A percentile compares a stretch with the other conserved stretches of the same genome.
Conservation (phyloP, 2,329 filamentous ascomycete genomes). For the Colletotrichum agaves region DNA sequence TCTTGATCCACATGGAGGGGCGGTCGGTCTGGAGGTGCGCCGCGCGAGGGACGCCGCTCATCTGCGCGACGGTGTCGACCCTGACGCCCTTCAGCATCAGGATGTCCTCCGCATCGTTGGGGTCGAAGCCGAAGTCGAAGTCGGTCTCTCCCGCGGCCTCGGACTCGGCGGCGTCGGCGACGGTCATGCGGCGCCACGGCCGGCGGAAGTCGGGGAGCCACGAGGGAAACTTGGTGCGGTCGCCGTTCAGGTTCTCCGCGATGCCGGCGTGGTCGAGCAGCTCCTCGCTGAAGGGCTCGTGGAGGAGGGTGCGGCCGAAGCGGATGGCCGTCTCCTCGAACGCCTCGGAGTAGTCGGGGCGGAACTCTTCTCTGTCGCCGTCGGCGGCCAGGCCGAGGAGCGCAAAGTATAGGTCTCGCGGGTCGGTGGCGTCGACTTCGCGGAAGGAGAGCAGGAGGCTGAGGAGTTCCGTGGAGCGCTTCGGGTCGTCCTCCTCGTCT, state of each 20-base stretch:
- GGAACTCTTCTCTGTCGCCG: constrained; percentile 35
- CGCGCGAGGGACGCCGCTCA: constrained; percentile 28
- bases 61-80: constrained; percentile 25
- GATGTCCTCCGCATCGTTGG: constrained; percentile 26
- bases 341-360: constrained; percentile 29
- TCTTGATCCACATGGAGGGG: constrained; percentile 31
- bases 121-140: constrained; percentile 35
- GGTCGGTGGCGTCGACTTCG: constrained; percentile 36
- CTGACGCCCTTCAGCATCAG: constrained; percentile 30
- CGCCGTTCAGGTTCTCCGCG: constrained; percentile 23
- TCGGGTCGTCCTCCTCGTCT: constrained; percentile 12
- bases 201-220: constrained; percentile 36
- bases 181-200: constrained; percentile 34
- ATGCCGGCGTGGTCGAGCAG: constrained; percentile 35
- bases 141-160: constrained; percentile 34
- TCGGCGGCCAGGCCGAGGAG: constrained; percentile 35
- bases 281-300: constrained; percentile 34
- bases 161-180: constrained; percentile 34
- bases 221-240: constrained; percentile 18
- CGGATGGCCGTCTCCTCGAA: constrained; percentile 34
- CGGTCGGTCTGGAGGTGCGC: constrained; percentile 29
- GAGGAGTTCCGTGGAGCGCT: constrained; percentile 32
- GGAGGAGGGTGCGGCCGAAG: constrained; percentile 33
- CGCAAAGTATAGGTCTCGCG: constrained; percentile 34
- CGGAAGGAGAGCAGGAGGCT: constrained; percentile 35